Conservation (phyloP, 805 yeast species). For the Scheffersomyces amazonensis region DNA sequence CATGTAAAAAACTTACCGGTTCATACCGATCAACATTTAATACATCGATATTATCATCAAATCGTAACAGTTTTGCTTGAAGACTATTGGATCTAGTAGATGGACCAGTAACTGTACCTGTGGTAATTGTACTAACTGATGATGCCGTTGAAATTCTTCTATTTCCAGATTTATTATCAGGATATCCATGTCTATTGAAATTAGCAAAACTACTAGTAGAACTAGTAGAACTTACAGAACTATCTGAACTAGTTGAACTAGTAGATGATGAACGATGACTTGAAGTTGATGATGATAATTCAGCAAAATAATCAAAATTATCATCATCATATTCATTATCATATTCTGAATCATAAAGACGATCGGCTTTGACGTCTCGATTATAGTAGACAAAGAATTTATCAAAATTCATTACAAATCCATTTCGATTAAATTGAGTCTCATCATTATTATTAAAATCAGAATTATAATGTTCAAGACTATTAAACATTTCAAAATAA, state of each 20-base stretch:
- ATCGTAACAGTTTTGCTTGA: constrained; percentile 2
- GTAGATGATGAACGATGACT: background rate
- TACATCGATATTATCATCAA: constrained; percentile 5
- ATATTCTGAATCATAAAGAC: background rate
- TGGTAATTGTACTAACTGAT: background rate
- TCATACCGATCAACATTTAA: constrained; percentile 3
- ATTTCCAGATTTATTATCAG: background rate
- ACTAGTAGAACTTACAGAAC: background rate
- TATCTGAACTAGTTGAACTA: background rate
- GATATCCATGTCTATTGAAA: too few species aligned
- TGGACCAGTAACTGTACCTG: background rate
- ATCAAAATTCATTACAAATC: constrained; percentile 19
- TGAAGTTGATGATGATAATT: background rate
- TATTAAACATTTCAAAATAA: constrained; percentile 4
- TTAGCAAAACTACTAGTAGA: too few species aligned
- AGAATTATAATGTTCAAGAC: constrained; percentile 1
- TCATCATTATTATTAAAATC: background rate
- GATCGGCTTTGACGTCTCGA: constrained; percentile 1
- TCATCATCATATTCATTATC: constrained; percentile 3
- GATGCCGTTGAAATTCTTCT: background rate
- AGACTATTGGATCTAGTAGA: background rate
- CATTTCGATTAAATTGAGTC: constrained; percentile 6
- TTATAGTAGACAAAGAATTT: constrained; percentile 9
- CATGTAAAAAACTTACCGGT: constrained; percentile 4
- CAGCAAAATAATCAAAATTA: background rate